phyloP scores from a whole-genome alignment of 2,329 filamentous ascomycete genomes.

The Botryotinia globosa region DNA sequence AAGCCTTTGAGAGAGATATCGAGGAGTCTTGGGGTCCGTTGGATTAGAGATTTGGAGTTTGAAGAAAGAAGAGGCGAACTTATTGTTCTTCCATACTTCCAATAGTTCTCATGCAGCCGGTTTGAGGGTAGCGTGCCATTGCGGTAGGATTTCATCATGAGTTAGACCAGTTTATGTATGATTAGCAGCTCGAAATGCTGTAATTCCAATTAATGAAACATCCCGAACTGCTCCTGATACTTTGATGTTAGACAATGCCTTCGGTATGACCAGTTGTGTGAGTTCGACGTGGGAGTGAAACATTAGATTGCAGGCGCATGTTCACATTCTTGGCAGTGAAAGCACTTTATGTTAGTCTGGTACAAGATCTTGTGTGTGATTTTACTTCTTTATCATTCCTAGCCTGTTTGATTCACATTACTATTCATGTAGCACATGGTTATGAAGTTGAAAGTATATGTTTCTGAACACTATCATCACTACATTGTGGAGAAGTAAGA shows the following conservation, averaged over 20 bases:
- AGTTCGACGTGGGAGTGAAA: too few relatives aligned
- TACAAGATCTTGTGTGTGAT: neutral
- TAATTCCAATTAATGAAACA: neutral
- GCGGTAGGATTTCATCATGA: neutral
- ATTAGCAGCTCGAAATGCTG: neutral
- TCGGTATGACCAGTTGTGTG: neutral
- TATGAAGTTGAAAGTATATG: neutral
- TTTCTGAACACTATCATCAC: neutral
- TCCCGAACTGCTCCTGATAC: neutral
- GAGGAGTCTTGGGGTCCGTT: conserved; percentile 1
- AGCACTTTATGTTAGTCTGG: neutral
- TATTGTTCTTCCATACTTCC: accelerated
- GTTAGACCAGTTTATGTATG: neutral
- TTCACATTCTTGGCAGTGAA: neutral
- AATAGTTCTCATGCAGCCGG: neutral
- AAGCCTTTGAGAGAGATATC: neutral
- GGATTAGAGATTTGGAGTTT: neutral
- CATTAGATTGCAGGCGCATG: neutral
- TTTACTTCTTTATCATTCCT: neutral
- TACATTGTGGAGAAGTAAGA: neutral
- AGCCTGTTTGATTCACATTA: neutral
- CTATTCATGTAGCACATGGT: neutral
- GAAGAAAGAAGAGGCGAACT: too few relatives aligned
- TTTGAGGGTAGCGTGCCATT: neutral
- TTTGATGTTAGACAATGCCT: accelerated